Evolutionary conservation across 2,329 filamentous ascomycete species (phyloP).

Genomic region (Chaetomium olivaceum): DNA sequence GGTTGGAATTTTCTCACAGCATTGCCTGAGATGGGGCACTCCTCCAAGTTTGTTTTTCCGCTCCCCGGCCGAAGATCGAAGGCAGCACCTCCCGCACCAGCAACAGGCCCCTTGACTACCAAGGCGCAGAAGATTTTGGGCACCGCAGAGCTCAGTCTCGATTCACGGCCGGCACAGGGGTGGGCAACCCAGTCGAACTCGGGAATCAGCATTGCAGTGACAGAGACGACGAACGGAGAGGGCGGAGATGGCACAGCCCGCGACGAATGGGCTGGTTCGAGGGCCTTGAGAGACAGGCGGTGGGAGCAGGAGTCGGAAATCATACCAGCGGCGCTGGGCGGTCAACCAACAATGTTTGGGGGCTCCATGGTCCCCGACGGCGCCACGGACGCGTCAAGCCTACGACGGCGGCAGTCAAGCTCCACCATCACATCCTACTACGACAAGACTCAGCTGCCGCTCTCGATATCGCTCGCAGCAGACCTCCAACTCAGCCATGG

Average conservation of each 20-base stretch:
- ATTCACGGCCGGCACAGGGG: slow-evolving; percentile 37
- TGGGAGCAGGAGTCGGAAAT: slow-evolving; percentile 53
- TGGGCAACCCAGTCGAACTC: slow-evolving; percentile 49
- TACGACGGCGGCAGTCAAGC: slow-evolving; percentile 52
- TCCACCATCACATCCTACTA: slow-evolving; percentile 60
- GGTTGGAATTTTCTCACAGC: background rate
- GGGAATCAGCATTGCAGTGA: slow-evolving; percentile 47
- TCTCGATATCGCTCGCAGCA: slow-evolving; percentile 62
- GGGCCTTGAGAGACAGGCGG: slow-evolving; percentile 34
- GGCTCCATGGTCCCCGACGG: slow-evolving; percentile 32
- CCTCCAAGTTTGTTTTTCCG: slow-evolving; percentile 51
- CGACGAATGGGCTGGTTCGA: slow-evolving; percentile 30
- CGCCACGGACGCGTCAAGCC: slow-evolving; percentile 45
- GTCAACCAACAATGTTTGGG: slow-evolving; percentile 28
- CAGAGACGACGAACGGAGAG: slow-evolving; percentile 43
- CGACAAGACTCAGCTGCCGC: slow-evolving; percentile 56
- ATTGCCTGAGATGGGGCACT: slow-evolving; percentile 30
- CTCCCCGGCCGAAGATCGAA: slow-evolving; percentile 50
- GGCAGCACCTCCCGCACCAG: slow-evolving; percentile 34
- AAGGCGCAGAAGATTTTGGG: slow-evolving; percentile 56
- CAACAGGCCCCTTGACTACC: slow-evolving; percentile 46
- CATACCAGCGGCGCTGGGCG: slow-evolving; percentile 41
- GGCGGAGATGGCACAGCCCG: slow-evolving; percentile 33
- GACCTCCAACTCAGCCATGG: slow-evolving; percentile 60
- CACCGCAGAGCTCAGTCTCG: slow-evolving; percentile 47